Base-by-base conservation (phyloP, 306 rosid species). In the Ceratonia siliqua region DNA sequence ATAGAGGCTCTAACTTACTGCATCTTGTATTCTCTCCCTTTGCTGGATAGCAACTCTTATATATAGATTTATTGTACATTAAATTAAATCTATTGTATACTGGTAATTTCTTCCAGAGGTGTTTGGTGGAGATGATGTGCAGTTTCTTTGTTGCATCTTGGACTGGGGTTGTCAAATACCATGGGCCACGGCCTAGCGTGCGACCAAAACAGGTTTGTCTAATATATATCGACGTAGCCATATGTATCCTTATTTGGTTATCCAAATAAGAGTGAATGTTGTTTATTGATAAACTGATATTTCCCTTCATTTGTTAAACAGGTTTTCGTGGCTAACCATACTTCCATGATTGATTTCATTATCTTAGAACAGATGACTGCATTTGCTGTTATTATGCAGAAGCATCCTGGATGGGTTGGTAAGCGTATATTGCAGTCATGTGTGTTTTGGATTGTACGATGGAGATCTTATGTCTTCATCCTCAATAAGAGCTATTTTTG, bases 381-480 rank as follows among this genome's bases (percentile, higher is more conserved):
- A 50, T 94, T 94, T 85, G 96, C 98, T 80, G 98, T 91, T 53
- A 94, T 94, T 53, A 91, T 94, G 98, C 98, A 94, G 83, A 94
- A 92, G 74, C 98, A 94, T 86, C 93, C 91, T 76, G 98, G 98
- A 80, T 94, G 98, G 98, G 97, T 94, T 83, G 98, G 98, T 94
- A 84, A 85, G 98, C 74, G 42, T 70, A 65, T 24, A 49, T 21
- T 33, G 67, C 36, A 55, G 21, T 57, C 57, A 52, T 48, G 43
- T 32, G n/a, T 59, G 48, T 33, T 33, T 70, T 74, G 63, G 14
- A 78, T 12, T 20, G 24, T 5, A 62, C 20, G 32, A 55, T 48
- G 25, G 33, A 35, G 38, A 10, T 53, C 48, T 42, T 4, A 7
- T 18, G 9, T 59, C 42, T 78, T 54, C 13, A 42, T 38, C 46